Evolutionary conservation across 306 rosid species (phyloP).

Genomic region (Malus sieversii): DNA sequence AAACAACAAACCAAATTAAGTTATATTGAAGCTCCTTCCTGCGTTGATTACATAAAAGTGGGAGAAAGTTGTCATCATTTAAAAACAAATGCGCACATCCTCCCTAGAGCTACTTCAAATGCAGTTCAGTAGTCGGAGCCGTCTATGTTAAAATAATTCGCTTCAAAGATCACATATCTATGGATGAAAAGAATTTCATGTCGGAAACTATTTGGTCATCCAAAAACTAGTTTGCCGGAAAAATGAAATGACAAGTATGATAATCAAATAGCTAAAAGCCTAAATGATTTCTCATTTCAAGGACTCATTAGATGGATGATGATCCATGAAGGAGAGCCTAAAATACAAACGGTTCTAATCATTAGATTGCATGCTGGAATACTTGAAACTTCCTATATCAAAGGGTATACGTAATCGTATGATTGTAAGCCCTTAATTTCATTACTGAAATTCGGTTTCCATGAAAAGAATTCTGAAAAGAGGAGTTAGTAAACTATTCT

Average conservation of each 20-base stretch:
- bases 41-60: neutral
- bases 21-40: too few species aligned
- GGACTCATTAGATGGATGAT: too few species aligned
- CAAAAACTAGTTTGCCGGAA: too few species aligned
- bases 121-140: neutral
- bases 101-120: neutral
- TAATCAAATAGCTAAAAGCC: too few species aligned
- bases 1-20: neutral
- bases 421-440: too few species aligned
- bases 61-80: neutral
- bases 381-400: neutral
- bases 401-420: too few species aligned
- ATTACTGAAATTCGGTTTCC: too few species aligned
- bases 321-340: too few species aligned
- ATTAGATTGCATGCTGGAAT: neutral
- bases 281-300: too few species aligned
- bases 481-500: conserved; percentile 17
- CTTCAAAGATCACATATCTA: too few species aligned
- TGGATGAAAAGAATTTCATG: neutral
- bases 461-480: neutral
- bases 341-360: neutral
- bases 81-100: neutral
- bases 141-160: neutral
- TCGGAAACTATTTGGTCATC: neutral
- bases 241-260: too few species aligned